Conservation (phyloP, 805 yeast species). For the Sungouiella thailandica region DNA sequence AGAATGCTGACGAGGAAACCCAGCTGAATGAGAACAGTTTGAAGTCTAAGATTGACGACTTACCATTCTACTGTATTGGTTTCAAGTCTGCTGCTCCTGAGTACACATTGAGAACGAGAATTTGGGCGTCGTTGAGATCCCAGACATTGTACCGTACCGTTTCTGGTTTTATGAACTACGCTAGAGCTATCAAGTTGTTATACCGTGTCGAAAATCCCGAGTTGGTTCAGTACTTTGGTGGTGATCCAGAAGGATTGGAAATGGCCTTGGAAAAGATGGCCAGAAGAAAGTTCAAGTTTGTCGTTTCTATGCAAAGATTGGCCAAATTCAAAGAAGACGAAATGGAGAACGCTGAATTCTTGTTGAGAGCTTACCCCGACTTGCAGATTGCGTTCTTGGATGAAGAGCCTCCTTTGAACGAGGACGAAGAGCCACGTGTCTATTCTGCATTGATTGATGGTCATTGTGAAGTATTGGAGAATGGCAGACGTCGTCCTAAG, state of each 20-base stretch:
- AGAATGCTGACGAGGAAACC: conserved; percentile 45
- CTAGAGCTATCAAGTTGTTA: conserved; percentile 41
- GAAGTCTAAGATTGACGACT: conserved; percentile 70
- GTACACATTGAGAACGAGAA: conserved; percentile 42
- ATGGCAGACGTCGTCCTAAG: conserved; percentile 50
- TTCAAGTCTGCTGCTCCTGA: conserved; percentile 46
- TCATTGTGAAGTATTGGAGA: conserved; percentile 52
- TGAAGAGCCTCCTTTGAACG: conserved; percentile 48
- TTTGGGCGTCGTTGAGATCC: conserved; percentile 45
- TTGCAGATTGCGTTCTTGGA: conserved; percentile 61
- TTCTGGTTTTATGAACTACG: conserved; percentile 44
- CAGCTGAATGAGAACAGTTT: conserved; percentile 53
- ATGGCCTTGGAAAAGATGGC: conserved; percentile 81
- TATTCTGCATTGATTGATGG: conserved; percentile 72
- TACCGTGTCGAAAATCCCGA: conserved; percentile 45
- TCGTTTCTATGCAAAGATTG: conserved; percentile 62
- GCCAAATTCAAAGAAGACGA: conserved; percentile 51
- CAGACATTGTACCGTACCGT: conserved; percentile 45
- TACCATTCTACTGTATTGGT: conserved; percentile 44
- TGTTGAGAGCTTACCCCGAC: conserved; percentile 63
- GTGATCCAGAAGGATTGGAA: conserved; percentile 95
- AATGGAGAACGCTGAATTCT: conserved; percentile 52
- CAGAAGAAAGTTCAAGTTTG: conserved; percentile 56
- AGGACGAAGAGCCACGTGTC: conserved; percentile 45
- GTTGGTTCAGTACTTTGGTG: conserved; percentile 96